Evolutionary conservation across 768 basidiomycete species (phyloP), one percentile per base, ranked within the genome.

Genomic region (Gloeopeniophorella convolvens): DNA sequence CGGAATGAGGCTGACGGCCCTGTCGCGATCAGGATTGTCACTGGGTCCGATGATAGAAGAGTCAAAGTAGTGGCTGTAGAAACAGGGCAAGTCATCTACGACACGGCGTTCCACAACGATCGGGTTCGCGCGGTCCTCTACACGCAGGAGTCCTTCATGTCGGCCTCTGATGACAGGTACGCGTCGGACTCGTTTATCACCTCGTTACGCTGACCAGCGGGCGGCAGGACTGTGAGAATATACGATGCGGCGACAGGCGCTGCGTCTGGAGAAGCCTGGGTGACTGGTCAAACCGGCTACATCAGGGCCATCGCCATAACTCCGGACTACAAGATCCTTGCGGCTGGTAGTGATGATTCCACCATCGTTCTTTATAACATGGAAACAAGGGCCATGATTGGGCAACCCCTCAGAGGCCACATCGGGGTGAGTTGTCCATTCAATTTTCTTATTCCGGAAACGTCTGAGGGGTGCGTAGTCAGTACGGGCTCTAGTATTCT

Each of bases 231-330:
- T 5, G 49, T 55, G 28, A 51, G 54, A 21, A 36, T 46, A 9
- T 55, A 45, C n/a, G 50, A 51, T 15, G 44, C 44, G 16, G 12
- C 32, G 20, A 55, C 54, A 0, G 54, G 54, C 30, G 16, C 23
- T 13, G 28, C 16, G 10, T 39, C 39, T 11, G 40, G 50, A 18
- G 49, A 51, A 11, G 36, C 42, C 5, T 54, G 43, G 51, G 11
- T 34, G 15, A 32, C 37, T 1, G 50, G 44, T 42, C 54, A 65
- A 10, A 45, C 12, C 15, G 6, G 11, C 15, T 18, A 27, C 23
- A 36, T 62, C 1, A 31, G 31, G 9, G 58, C 59, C 48, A 32
- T 65, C 45, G 63, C 55, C 16, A 55, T 62, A 39, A 64, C 66
- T 12, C 56, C 57, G 31, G 55, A 67, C 59, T 51, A 58, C 9